These are phyloP conservation scores for Gentiana straminea DNA, from an alignment of 257 asterid genomes.

Conservation along the genomic window DNA sequence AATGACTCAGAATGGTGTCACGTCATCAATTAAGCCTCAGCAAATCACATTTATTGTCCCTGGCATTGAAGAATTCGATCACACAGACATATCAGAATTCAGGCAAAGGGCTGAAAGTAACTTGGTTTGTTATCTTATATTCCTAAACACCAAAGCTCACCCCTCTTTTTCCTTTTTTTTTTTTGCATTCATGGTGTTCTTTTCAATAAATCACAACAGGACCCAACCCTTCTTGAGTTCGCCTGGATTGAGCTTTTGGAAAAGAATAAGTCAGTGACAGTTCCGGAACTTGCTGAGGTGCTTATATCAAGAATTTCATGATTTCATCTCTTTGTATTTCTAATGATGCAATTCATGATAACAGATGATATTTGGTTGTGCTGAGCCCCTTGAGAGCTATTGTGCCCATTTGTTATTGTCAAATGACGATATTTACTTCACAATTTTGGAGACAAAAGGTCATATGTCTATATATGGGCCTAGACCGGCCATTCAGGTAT, in stretches of 20 bases:
- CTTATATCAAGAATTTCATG: slow-evolving; percentile 12
- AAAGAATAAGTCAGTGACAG: slow-evolving; percentile 58
- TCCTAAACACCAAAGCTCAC: slow-evolving; percentile 1
- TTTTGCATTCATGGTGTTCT: slow-evolving; percentile 8
- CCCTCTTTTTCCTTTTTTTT: slow-evolving; percentile 4
- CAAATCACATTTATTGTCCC: slow-evolving; percentile 91
- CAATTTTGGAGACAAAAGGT: slow-evolving; percentile 55
- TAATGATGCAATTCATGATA: slow-evolving; percentile 34
- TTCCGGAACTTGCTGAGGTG: slow-evolving; percentile 90
- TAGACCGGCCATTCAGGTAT: slow-evolving; percentile 70
- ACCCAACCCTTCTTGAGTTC: slow-evolving; percentile 76
- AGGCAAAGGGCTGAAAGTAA: slow-evolving; percentile 63
- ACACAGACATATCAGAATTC: slow-evolving; percentile 58
- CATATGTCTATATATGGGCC: slow-evolving; percentile 74
- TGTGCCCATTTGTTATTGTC: slow-evolving; percentile 82
- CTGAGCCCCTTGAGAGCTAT: slow-evolving; percentile 90
- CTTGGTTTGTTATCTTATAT: slow-evolving; percentile 46
- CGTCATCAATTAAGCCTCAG: slow-evolving; percentile 81
- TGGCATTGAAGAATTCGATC: slow-evolving; percentile 67
- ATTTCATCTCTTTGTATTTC: slow-evolving; percentile 19
- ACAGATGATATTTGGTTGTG: slow-evolving; percentile 97
- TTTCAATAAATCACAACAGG: slow-evolving; percentile 30
- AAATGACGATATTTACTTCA: slow-evolving; percentile 65
- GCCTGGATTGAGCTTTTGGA: slow-evolving; percentile 98
- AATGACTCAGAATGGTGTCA: slow-evolving; percentile 62